phyloP scores from a whole-genome alignment of 2,329 filamentous ascomycete genomes.

The Fusarium compactum region DNA sequence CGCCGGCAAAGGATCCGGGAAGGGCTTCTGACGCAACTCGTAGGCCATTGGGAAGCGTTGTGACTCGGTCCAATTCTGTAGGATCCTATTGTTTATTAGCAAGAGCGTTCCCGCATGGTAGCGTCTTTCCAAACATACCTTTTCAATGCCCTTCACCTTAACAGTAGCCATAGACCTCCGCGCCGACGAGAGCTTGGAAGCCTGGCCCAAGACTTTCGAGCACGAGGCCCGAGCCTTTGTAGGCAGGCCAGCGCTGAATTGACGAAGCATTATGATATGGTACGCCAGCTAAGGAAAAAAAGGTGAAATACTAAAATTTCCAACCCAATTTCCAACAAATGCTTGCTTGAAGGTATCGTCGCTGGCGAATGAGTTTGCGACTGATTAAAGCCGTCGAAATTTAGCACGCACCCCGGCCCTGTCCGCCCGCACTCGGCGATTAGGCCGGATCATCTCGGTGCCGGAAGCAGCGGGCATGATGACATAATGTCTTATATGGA shows the following conservation, averaged over 20 bases:
- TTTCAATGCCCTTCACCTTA: constrained; percentile 53
- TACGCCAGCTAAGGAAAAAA: constrained; percentile 21
- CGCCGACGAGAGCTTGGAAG: constrained; percentile 38
- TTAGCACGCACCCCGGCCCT: constrained; percentile 40
- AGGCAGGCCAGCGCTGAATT: constrained; percentile 51
- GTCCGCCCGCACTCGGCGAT: constrained; percentile 47
- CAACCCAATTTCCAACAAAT: constrained; percentile 24
- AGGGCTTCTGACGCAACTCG: constrained; percentile 95
- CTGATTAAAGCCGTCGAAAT: constrained; percentile 43
- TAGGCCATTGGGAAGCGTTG: constrained; percentile 89
- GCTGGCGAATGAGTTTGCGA: constrained; percentile 43
- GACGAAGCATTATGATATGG: constrained; percentile 52
- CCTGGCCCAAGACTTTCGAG: constrained; percentile 43
- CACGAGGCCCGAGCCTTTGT: constrained; percentile 44
- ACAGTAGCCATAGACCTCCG: constrained; percentile 51
- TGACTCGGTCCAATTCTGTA: constrained; percentile 87
- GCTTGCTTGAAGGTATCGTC: constrained; percentile 19
- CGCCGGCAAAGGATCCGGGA: constrained; percentile 92
- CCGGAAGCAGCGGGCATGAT: constrained; percentile 31
- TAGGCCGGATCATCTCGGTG: constrained; percentile 48
- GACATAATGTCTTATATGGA: constrained; percentile 39
- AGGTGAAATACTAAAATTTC: constrained; percentile 5
- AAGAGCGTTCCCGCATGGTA: accelerated
- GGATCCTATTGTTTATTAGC: constrained; percentile 70
- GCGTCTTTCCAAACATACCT: constrained; percentile 40